Base-by-base conservation (phyloP, 1,139 yeast species). In the Geotrichum europaeum region DNA sequence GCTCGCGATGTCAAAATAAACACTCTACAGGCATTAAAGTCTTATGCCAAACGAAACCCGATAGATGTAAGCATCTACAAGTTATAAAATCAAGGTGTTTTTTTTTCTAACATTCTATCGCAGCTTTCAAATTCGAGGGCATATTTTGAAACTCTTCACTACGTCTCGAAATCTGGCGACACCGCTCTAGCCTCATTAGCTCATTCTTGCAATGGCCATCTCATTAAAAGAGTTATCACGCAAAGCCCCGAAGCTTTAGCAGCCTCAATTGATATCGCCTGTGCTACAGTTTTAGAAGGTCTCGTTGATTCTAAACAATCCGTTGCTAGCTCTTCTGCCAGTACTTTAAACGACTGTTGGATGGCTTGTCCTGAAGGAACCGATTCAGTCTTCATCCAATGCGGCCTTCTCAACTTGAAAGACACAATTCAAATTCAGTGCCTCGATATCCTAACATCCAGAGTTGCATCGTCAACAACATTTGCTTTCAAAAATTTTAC, bases 161-260 rank as follows among this genome's bases (percentile, higher is more conserved):
- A 76, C 10, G 85, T 84, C 1, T 76, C 78, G 51, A 77, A 78
- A 60, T 73, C 79, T 1, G 69, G 73, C 3, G 81, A 79, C 55
- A 63, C 73, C 32, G 75, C 78, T n/a, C 76, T 84, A 28, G 77
- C 78, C 63, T 69, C 79, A 0, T 68, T 78, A 49, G 81, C 87
- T 1, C 88, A 89, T 70, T 84, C 89, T 15, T 81, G 90, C 12
- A 73, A 88, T 12, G 87, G 92, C 63, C 94, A 90, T 69, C 75
- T 90, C 55, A 82, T 89, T 34, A 89, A 88, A 67, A 78, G 97
- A 22, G 84, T 89, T 1, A 84, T 88, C 58, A 83, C 86, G 72
- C 97, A 89, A 74, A 86, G 87, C 65, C 79, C 84, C 0, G 78
- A 79, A 1, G 76, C 81, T 1, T 76, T 91, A 53, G 77, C 77